phyloP scores from a whole-genome alignment of 2,329 filamentous ascomycete species.

The Microdochium paspali region DNA sequence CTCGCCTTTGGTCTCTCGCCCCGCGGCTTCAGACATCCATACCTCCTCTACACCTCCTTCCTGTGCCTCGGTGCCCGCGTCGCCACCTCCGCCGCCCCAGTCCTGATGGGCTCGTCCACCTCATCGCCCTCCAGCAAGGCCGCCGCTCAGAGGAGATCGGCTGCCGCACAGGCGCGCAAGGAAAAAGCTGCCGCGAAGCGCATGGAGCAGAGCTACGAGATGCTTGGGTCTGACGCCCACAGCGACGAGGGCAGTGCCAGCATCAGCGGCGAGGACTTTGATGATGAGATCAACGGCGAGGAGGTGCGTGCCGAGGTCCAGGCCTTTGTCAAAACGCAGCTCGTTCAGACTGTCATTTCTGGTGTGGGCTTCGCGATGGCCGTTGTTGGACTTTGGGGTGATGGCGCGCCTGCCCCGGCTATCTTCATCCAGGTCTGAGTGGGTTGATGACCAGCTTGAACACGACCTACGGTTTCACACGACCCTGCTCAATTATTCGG shows the following conservation, averaged over 20 bases:
- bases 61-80: slow-evolving; percentile 55
- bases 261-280: slow-evolving; percentile 31
- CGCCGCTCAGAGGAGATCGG: slow-evolving; percentile 17
- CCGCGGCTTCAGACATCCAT: slow-evolving; percentile 69
- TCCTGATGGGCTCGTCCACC: slow-evolving; percentile 23
- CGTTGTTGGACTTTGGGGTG: slow-evolving; percentile 58
- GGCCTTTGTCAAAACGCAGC: slow-evolving; percentile 41
- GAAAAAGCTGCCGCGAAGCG: slow-evolving; percentile 26
- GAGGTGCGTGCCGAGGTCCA: slow-evolving; percentile 49
- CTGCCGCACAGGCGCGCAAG: slow-evolving; percentile 16
- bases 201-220: slow-evolving; percentile 66
- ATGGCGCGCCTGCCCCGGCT: slow-evolving; percentile 30
- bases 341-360: slow-evolving; percentile 43
- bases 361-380: slow-evolving; percentile 51
- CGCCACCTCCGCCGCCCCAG: slow-evolving; percentile 37
- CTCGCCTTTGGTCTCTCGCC: slow-evolving; percentile 74
- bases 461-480: not conserved
- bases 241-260: slow-evolving; percentile 37
- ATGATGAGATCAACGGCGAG: slow-evolving; percentile 47
- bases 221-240: slow-evolving; percentile 37
- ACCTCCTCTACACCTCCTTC: slow-evolving; percentile 76
- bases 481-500: not conserved
- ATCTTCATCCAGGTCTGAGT: slow-evolving; percentile 11
- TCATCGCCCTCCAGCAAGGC: slow-evolving; percentile 17
- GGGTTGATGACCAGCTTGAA: not conserved